Evolutionary conservation across 2,329 filamentous ascomycete species (phyloP).

Genomic region (Colletotrichum gloeosporioides): DNA sequence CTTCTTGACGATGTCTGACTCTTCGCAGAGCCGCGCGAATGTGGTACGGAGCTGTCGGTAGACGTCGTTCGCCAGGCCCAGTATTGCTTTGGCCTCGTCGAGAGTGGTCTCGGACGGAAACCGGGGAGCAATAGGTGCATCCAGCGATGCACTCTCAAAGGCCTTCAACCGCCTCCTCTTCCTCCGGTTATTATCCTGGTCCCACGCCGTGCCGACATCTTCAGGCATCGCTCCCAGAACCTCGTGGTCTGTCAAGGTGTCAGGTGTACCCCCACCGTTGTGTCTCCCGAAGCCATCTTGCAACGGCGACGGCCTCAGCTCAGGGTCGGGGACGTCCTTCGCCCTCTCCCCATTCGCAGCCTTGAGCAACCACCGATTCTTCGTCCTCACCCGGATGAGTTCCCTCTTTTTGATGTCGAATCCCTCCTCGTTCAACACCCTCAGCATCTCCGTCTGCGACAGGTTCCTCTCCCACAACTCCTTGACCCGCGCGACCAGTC

Average conservation of each 20-base stretch:
- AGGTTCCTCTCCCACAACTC: slow-evolving; percentile 81
- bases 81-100: slow-evolving; percentile 75
- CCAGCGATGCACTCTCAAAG: slow-evolving; percentile 57
- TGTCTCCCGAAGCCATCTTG: neutral
- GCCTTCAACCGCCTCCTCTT: slow-evolving; percentile 16
- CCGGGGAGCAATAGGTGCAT: slow-evolving; percentile 71
- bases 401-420: slow-evolving; percentile 76
- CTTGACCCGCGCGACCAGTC: slow-evolving; percentile 71
- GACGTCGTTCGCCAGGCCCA: slow-evolving; percentile 65
- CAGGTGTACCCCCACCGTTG: neutral
- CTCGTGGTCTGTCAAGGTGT: slow-evolving; percentile 14
- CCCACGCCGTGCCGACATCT: neutral
- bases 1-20: slow-evolving; percentile 75
- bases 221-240: neutral
- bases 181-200: slow-evolving; percentile 4
- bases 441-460: slow-evolving; percentile 75
- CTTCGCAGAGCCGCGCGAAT: slow-evolving; percentile 74
- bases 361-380: slow-evolving; percentile 72
- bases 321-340: slow-evolving; percentile 23
- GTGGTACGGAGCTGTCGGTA: slow-evolving; percentile 71
- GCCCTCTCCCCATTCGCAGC: slow-evolving; percentile 63
- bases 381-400: slow-evolving; percentile 71
- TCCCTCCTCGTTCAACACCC: slow-evolving; percentile 71
- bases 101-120: slow-evolving; percentile 86
- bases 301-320: neutral